Evolutionary conservation across 2,329 filamentous ascomycete genomes (phyloP).

Genomic region (Graphium sp.): DNA sequence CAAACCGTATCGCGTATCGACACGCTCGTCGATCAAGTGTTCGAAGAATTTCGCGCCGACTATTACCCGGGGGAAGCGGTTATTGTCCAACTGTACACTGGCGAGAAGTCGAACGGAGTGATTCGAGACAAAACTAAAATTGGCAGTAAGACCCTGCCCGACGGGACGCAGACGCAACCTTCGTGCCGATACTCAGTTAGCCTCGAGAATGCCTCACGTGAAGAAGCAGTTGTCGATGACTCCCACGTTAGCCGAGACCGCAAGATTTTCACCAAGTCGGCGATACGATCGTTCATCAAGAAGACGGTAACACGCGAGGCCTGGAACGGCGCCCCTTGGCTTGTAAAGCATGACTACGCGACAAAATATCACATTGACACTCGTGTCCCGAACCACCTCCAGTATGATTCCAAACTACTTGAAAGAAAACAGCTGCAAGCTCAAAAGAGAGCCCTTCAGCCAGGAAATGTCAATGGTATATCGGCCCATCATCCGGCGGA

Average conservation of each 20-base stretch:
- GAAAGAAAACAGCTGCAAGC: slow-evolving; percentile 59
- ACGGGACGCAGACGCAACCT: slow-evolving; percentile 54
- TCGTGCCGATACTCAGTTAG: slow-evolving; percentile 71
- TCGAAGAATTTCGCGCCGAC: slow-evolving; percentile 69
- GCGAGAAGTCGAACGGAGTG: slow-evolving; percentile 53
- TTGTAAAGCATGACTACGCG: slow-evolving; percentile 78
- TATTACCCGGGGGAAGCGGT: slow-evolving; percentile 84
- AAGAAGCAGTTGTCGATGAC: slow-evolving; percentile 67
- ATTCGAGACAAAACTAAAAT: slow-evolving; percentile 80
- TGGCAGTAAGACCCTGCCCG: slow-evolving; percentile 38
- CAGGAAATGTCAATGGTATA: slow-evolving; percentile 23
- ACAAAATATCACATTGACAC: slow-evolving; percentile 72
- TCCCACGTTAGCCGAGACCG: slow-evolving; percentile 73
- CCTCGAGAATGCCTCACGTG: slow-evolving; percentile 46
- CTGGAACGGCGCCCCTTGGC: slow-evolving; percentile 93
- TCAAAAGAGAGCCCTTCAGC: slow-evolving; percentile 39
- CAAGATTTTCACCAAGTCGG: slow-evolving; percentile 86
- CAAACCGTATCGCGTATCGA: slow-evolving; percentile 81
- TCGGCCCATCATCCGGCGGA: slow-evolving; percentile 19
- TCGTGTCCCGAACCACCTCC: slow-evolving; percentile 68
- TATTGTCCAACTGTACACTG: slow-evolving; percentile 51
- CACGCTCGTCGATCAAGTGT: slow-evolving; percentile 52
- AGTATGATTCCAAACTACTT: slow-evolving; percentile 62
- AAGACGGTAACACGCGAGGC: slow-evolving; percentile 83
- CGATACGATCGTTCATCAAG: slow-evolving; percentile 86